Base-by-base conservation (phyloP, 2,329 filamentous ascomycete species). In the Neurospora sp. region DNA sequence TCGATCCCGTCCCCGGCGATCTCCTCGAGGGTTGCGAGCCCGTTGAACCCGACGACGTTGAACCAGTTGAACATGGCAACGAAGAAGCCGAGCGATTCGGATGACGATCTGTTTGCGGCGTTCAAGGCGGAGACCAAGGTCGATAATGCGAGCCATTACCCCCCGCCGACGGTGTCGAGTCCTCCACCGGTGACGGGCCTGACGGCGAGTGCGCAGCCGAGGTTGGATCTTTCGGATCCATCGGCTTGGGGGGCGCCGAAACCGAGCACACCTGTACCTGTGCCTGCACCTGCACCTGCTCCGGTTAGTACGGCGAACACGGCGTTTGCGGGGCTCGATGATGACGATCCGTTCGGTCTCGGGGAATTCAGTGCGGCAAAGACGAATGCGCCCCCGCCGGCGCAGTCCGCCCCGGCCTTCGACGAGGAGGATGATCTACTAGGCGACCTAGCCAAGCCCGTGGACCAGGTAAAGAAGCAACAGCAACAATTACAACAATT, bases 301-400 rank as follows among this genome's bases (percentile, higher is more conserved):
- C 79, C 1, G 77, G 76, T 11, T 78, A 75, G 0, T 81, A 89
- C 72, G 81, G 79, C 12, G 83, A 87, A 62, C 28, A 36, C 52
- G 52, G 52, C 52, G 6, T 62, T 62, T 33, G 52, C 52, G 12
- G 52, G 52, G 8, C 52, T 62, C 38, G 90, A 95, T 70, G 92
- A 97, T 74, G 93, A 97, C 77, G 93, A 97, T 77, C 92, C 93
- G 1, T 97, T 98, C 78, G 95, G 92, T 0, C 82, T 97, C 41
- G 89, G 85, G 71, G 83, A 90, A 73, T 78, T 93, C 76, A 36
- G 52, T 62, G 86, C 87, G 73, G 80, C 78, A 77, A 80, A 81
- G 74, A 4, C 72, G 1, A 69, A 40, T 8, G 68, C 73, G 1
- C 68, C 72, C 68, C 38, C 73, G 52, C 28, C 23, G 52, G 12